Base-by-base conservation (phyloP, 2,329 filamentous ascomycete species). In the Cyphellophora attinorum region DNA sequence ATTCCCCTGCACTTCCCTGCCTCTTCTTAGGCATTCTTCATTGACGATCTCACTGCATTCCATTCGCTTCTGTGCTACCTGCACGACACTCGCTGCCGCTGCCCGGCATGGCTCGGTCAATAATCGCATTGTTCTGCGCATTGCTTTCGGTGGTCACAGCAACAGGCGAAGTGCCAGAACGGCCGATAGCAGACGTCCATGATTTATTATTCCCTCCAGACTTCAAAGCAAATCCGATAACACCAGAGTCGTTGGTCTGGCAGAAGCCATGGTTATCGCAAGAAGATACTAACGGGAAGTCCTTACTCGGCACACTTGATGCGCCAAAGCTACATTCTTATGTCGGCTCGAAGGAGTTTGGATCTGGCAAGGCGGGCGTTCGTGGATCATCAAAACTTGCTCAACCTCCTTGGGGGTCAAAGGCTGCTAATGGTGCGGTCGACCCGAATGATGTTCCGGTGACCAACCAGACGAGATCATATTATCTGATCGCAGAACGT, bases 401-500 rank as follows among this genome's bases (percentile, higher is more conserved):
- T n/a, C 8, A 8, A n/a, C n/a, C 8, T n/a, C 21, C 21, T n/a
- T 29, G 42, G 40, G 10, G 35, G 38, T 4, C 13, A 13, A 5
- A 11, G 10, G 44, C 41, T 8, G 44, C 44, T 3, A 29, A 30
- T 11, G 37, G 39, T 30, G 46, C 38, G 28, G 39, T 47, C 31
- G 38, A 42, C 5, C 43, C 45, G 29, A 31, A 15, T 6, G 30
- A 34, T 14, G 15, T 33, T 6, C 44, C 46, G 5, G 28, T 36
- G 11, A 44, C 46, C 10, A 41, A 51, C 10, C 44, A 49, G 3
- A 51, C 50, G 5, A 47, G 53, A 16, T 46, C 51, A 23, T 58
- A 56, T 29, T 49, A 50, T 40, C 50, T 57, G 19, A 46, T 46
- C 1, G 28, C 57, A 11, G 41, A 47, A 15, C 40, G 50, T 11